A percentile compares a stretch with the other conserved stretches of the same genome.
Conservation (phyloP, 148 eudicot species). For the Rhododendron griersonianum region DNA sequence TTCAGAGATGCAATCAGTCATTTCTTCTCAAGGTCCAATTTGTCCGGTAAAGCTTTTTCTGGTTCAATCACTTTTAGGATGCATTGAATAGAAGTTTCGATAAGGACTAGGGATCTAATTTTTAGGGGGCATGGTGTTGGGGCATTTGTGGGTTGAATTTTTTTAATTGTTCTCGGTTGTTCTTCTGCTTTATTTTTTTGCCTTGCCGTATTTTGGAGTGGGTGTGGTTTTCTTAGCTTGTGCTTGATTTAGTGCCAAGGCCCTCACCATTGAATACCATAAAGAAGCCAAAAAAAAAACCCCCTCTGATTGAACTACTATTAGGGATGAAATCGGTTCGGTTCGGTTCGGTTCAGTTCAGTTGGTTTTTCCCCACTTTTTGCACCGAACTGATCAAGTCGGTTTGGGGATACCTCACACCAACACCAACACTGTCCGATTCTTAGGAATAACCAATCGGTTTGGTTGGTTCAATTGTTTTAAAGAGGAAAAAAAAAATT, state of each 20-base stretch:
- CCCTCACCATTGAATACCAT: neutral
- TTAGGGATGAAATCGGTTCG: neutral
- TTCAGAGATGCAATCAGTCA: conserved; percentile 88
- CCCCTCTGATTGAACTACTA: neutral
- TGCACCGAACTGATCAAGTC: neutral
- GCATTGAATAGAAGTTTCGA: neutral
- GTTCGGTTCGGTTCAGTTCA: neutral
- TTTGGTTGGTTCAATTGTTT: too few relatives aligned
- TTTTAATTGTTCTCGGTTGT: neutral
- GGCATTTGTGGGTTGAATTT: neutral
- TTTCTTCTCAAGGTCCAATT: conserved; percentile 91
- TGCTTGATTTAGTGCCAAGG: neutral
- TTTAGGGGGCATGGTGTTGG: neutral
- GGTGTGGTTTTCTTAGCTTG: neutral
- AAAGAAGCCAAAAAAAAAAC: neutral
- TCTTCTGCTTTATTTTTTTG: neutral
- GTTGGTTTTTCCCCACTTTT: neutral
- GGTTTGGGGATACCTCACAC: too few relatives aligned
- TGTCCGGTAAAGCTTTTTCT: conserved; percentile 63
- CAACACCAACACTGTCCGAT: neutral
- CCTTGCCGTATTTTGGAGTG: neutral
- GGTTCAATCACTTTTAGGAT: neutral
- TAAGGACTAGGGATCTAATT: neutral
- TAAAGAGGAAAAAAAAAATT: too few relatives aligned
- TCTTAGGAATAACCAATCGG: neutral